These are phyloP conservation scores for Luffa aegyptiaca DNA, from an alignment of 306 rosid genomes.

Conservation along the genomic window DNA sequence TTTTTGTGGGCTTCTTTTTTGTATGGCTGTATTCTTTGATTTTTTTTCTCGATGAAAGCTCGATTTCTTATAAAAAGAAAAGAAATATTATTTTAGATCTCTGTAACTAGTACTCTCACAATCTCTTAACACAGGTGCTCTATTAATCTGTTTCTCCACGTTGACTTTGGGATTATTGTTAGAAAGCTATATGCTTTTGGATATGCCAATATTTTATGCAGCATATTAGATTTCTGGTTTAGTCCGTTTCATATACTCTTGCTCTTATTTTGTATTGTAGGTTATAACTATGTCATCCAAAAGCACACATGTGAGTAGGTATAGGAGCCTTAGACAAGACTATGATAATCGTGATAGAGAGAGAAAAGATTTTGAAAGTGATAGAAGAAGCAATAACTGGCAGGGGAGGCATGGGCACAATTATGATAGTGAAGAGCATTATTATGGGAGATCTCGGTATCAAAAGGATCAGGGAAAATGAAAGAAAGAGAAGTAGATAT, in stretches of 20 bases:
- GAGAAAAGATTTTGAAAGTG: slow-evolving; percentile 42
- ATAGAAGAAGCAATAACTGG: slow-evolving; percentile 40
- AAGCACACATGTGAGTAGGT: slow-evolving; percentile 18
- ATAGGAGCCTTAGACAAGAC: slow-evolving; percentile 37
- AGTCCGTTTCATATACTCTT: slow-evolving; percentile 8
- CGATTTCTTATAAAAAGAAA: too few relatives aligned
- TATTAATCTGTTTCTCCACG: not conserved
- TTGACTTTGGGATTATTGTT: not conserved
- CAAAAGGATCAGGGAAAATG: slow-evolving; percentile 42
- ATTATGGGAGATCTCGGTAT: slow-evolving; percentile 46
- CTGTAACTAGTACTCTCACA: too few relatives aligned
- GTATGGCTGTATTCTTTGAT: too few relatives aligned
- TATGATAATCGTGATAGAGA: slow-evolving; percentile 36
- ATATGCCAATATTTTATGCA: not conserved
- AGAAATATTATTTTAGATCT: too few relatives aligned
- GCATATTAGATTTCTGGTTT: not conserved
- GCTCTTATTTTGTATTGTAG: slow-evolving; percentile 30
- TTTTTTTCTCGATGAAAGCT: too few relatives aligned
- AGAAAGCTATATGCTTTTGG: not conserved
- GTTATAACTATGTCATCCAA: slow-evolving; percentile 35
- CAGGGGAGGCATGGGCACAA: slow-evolving; percentile 26
- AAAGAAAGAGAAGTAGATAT: slow-evolving; percentile 50
- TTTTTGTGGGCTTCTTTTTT: too few relatives aligned
- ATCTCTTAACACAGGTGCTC: too few relatives aligned
- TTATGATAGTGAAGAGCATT: slow-evolving; percentile 32